Percentiles rank a stretch among this genome's conserved stretches.
phyloP scores from a whole-genome alignment of 2,329 filamentous ascomycete genomes.

The Thielaviopsis euricoi region DNA sequence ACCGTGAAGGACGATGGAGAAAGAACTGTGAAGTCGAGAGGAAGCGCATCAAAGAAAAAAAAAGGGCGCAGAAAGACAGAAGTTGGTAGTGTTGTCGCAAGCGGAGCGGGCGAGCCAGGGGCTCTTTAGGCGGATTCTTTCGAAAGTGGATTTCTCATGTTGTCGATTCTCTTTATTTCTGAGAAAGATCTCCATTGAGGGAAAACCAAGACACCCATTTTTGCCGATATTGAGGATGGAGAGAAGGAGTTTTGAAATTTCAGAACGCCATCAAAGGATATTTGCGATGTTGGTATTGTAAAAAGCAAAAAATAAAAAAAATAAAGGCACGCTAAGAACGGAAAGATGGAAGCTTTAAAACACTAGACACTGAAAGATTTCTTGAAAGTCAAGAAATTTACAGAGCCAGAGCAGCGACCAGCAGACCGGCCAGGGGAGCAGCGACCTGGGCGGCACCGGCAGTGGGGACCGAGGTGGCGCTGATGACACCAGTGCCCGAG shows the following conservation, averaged over 20 bases:
- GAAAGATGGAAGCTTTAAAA: neutral
- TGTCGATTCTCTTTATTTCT: neutral
- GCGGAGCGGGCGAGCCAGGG: neutral
- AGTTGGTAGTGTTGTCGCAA: neutral
- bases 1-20: too few relatives aligned
- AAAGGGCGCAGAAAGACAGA: neutral
- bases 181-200: neutral
- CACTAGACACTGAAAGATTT: neutral
- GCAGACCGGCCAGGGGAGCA: constrained; percentile 11
- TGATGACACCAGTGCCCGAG: constrained; percentile 9
- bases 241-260: neutral
- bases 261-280: neutral
- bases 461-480: constrained; percentile 10
- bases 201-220: constrained; percentile 1
- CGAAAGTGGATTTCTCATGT: neutral
- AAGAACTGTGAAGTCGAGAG: too few relatives aligned
- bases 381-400: constrained; percentile 2
- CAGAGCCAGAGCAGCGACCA: constrained; percentile 11
- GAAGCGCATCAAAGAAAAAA: too few relatives aligned
- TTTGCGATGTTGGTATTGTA: neutral
- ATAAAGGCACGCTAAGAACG: neutral
- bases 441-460: constrained; percentile 11
- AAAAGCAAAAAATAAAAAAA: neutral
- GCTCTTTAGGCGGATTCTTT: neutral
- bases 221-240: too few relatives aligned